phyloP scores from a whole-genome alignment of 2,329 filamentous ascomycete genomes.

The Pezicula carpinea region DNA sequence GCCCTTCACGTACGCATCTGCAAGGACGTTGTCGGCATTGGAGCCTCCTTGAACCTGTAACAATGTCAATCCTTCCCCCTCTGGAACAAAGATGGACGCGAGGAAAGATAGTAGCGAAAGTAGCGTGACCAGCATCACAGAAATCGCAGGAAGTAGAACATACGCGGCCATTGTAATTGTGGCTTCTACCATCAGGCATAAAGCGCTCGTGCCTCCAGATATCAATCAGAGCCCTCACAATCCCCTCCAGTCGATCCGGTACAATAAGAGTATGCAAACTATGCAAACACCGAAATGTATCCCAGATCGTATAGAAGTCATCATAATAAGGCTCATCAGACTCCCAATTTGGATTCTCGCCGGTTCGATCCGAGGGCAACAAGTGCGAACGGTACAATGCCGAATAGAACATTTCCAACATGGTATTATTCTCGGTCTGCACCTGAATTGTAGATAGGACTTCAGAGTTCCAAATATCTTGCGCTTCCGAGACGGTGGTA shows the following conservation, averaged over 20 bases:
- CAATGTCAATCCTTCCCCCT: neutral
- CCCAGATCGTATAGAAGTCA: slow-evolving; percentile 68
- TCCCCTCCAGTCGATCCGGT: slow-evolving; percentile 58
- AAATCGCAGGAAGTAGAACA: neutral
- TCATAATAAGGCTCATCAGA: slow-evolving; percentile 64
- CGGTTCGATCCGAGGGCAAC: slow-evolving; percentile 64
- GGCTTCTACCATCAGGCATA: slow-evolving; percentile 60
- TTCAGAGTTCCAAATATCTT: slow-evolving; percentile 40
- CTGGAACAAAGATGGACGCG: neutral
- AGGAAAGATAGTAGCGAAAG: neutral
- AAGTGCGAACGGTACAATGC: slow-evolving; percentile 57
- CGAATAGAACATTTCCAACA: slow-evolving; percentile 50
- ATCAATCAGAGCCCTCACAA: slow-evolving; percentile 59
- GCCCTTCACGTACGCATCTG: slow-evolving; percentile 66
- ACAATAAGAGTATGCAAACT: slow-evolving; percentile 58
- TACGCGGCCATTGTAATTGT: slow-evolving; percentile 56
- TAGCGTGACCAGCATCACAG: neutral
- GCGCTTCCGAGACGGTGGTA: slow-evolving; percentile 32
- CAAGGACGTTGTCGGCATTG: slow-evolving; percentile 67
- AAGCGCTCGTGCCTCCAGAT: slow-evolving; percentile 60
- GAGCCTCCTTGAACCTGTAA: slow-evolving; percentile 58
- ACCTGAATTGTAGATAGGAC: slow-evolving; percentile 40
- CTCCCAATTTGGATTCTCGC: slow-evolving; percentile 62
- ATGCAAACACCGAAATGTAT: slow-evolving; percentile 46
- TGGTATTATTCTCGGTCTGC: slow-evolving; percentile 37